A percentile compares a stretch with the other conserved stretches of the same genome.
These are phyloP conservation scores for Epichloe scottii DNA, from an alignment of 2,329 filamentous ascomycete genomes.

Conservation along the genomic window DNA sequence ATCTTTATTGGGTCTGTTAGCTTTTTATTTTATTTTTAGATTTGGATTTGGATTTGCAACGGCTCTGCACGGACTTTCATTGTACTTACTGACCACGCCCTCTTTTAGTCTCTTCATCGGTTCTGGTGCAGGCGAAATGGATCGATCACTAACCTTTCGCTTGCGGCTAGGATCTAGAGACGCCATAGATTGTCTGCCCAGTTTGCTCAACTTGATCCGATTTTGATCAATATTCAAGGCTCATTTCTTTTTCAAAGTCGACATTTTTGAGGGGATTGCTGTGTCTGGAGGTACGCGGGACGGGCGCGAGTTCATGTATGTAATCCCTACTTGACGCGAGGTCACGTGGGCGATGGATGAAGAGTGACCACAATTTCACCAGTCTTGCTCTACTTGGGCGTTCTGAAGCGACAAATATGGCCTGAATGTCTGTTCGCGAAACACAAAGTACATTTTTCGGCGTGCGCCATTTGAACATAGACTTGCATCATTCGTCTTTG, in stretches of 20 bases:
- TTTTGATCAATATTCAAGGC: not conserved
- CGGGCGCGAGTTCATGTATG: not conserved
- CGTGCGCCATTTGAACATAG: not conserved
- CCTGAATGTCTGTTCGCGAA: not conserved
- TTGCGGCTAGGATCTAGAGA: conserved; percentile 16
- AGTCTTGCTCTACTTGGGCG: too few species aligned
- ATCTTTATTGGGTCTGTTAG: conserved; percentile 29
- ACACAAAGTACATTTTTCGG: not conserved
- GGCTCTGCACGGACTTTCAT: not conserved
- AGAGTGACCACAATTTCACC: not conserved
- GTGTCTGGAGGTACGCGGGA: not conserved
- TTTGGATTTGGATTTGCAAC: not conserved
- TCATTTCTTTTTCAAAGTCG: too few species aligned
- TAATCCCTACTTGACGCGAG: not conserved
- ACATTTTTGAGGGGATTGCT: not conserved
- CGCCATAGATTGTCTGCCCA: conserved; percentile 12
- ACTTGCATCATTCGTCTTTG: not conserved
- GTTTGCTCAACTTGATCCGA: not conserved
- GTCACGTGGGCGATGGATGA: conserved; percentile 3
- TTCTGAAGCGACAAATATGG: not conserved
- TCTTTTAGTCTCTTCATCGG: conserved; percentile 27
- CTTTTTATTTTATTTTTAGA: conserved; percentile 41
- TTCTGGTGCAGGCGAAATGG: conserved; percentile 38
- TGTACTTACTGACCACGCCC: not conserved
- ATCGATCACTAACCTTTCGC: conserved; percentile 25